A percentile compares a stretch with the other conserved stretches of the same genome.
phyloP scores from a whole-genome alignment of 371 early-diverging fungal genomes.

The Lichtheimia hyalospora region DNA sequence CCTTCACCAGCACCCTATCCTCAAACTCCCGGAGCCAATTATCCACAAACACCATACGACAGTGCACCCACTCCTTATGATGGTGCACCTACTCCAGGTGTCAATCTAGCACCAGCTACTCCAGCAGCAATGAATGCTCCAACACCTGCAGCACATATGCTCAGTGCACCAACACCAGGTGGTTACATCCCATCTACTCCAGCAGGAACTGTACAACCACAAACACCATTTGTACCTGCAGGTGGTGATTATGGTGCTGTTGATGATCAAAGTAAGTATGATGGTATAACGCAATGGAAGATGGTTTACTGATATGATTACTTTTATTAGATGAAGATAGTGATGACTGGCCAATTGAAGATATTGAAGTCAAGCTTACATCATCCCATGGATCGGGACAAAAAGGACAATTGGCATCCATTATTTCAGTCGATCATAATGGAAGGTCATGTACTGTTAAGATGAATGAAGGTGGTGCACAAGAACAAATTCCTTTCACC shows the following conservation, averaged over 20 bases:
- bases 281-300: not conserved
- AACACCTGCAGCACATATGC: constrained; percentile 32
- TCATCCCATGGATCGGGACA: constrained; percentile 25
- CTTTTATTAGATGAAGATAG: constrained; percentile 32
- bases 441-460: constrained; percentile 46
- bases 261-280: constrained; percentile 37
- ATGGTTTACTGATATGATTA: not conserved
- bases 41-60: constrained; percentile 36
- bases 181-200: constrained; percentile 54
- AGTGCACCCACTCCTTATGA: constrained; percentile 40
- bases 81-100: constrained; percentile 43
- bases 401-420: constrained; percentile 47
- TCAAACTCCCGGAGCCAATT: constrained; percentile 49
- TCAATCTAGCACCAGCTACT: constrained; percentile 49
- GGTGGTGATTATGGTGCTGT: constrained; percentile 52
- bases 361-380: constrained; percentile 62
- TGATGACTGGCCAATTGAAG: constrained; percentile 65
- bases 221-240: constrained; percentile 67
- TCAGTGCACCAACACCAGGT: constrained; percentile 49
- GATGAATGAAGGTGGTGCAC: constrained; percentile 24
- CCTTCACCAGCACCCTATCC: constrained; percentile 48
- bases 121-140: constrained; percentile 54
- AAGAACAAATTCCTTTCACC: constrained; percentile 42
- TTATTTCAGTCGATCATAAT: constrained; percentile 47
- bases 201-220: constrained; percentile 52